These are phyloP conservation scores for Melastoma candidum DNA, from an alignment of 441 rosid genomes.

Conservation along the genomic window DNA sequence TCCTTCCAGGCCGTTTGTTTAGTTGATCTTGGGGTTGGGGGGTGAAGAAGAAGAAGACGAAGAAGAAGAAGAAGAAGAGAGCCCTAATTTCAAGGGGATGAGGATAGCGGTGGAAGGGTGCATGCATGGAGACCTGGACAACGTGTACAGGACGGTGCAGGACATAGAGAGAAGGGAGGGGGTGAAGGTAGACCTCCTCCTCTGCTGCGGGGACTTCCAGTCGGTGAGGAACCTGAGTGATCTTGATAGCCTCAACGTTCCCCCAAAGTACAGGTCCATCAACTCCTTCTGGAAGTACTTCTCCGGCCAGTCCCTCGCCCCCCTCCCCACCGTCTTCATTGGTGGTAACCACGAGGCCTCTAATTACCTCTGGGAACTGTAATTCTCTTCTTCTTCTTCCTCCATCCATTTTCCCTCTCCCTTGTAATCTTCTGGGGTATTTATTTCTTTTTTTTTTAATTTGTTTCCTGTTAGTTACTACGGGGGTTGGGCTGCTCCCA, in stretches of 20 bases:
- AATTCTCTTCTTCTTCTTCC: conserved; percentile 14
- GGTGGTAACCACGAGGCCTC: conserved; percentile 98
- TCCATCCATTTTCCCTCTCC: too few species aligned
- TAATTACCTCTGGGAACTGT: conserved; percentile 89
- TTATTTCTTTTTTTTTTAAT: too few species aligned
- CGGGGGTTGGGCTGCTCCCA: conserved; percentile 93
- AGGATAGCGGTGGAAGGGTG: conserved; percentile 94
- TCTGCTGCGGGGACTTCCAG: conserved; percentile 94
- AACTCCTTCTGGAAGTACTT: conserved; percentile 92
- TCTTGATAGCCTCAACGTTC: conserved; percentile 75
- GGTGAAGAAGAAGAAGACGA: too few species aligned
- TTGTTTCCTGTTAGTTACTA: conserved; percentile 24
- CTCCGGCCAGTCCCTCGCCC: conserved; percentile 71
- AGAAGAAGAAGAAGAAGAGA: too few species aligned
- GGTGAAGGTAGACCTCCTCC: conserved; percentile 81
- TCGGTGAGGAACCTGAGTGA: conserved; percentile 80
- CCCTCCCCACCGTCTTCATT: conserved; percentile 81
- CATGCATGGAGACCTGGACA: conserved; percentile 92
- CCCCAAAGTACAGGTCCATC: conserved; percentile 59
- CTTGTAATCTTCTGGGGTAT: too few species aligned
- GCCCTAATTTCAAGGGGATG: conserved; percentile 21
- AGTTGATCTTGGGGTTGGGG: too few species aligned
- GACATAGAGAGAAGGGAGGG: conserved; percentile 37
- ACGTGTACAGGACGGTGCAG: conserved; percentile 54
- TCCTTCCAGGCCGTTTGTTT: too few species aligned